Evolutionary conservation across 2,329 filamentous ascomycete species (phyloP), one percentile per base, ranked within the genome.

Genomic region (Cladosporium austrohemisphaericum): DNA sequence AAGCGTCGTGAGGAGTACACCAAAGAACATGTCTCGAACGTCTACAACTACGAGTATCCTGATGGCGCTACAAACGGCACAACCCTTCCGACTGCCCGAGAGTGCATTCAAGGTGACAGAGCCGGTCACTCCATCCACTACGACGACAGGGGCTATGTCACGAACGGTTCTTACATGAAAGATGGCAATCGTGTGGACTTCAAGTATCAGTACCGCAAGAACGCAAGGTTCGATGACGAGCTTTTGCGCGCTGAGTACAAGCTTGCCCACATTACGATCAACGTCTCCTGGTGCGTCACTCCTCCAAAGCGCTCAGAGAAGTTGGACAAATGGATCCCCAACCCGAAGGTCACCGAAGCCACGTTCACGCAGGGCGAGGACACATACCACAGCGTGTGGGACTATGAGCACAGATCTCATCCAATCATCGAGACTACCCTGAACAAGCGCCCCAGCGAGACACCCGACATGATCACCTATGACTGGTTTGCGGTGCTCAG

Each of bases 231-330:
- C 50, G 75, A 74, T 19, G 76, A 78, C 57, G 77, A 79, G 51
- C 66, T 80, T n/a, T 68, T 80, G 2, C 70, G 76, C 40, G 77
- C 76, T 0, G 77, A 79, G 52, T 80, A 76, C 53, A 69, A 73
- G 0, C 66, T 80, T 45, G 70, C 74, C 3, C 76, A 80, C 57
- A 73, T 79, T 53, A 77, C 70, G 32, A 75, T 72, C 55, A 77
- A 74, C 11, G 49, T 51, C 9, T 44, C 41, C 13, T 51, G 49
- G 49, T 51, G 49, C 32, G 49, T 51, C 5, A 31, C 32, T 1
- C 49, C 49, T 3, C 40, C 40, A 3, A 51, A 72, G 19, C 38
- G 35, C n/a, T 16, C 31, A 7, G 49, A 77, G 54, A 76, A 75
- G 59, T 66, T 74, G 49, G 73, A 79, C 40, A 68, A 71, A 41